A percentile compares a stretch with the other conserved stretches of the same genome.
phyloP scores from a whole-genome alignment of 768 basidiomycete species.

The Coprinellus micaceus region DNA sequence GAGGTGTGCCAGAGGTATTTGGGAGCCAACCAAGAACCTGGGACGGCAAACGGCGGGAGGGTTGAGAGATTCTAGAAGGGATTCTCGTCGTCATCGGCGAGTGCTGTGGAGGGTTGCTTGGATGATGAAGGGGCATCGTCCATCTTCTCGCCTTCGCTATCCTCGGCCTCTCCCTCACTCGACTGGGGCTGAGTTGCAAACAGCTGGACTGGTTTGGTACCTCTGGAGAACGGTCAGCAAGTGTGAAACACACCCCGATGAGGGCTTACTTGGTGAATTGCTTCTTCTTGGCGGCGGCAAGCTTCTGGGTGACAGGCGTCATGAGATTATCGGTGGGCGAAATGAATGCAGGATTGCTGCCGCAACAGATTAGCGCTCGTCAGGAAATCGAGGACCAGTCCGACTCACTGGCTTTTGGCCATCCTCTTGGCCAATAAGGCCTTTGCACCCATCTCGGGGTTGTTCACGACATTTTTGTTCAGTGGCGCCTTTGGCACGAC shows the following conservation, averaged over 20 bases:
- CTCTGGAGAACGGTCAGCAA: conserved; percentile 33
- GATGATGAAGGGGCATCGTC: conserved; percentile 9
- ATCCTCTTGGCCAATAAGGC: conserved; percentile 92
- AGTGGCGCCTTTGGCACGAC: conserved; percentile 78
- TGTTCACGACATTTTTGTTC: conserved; percentile 58
- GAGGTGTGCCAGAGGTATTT: not conserved
- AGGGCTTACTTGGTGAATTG: conserved; percentile 82
- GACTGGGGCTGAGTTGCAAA: conserved; percentile 38
- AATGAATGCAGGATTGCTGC: conserved; percentile 83
- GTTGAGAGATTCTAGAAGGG: conserved; percentile 50
- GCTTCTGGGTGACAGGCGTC: conserved; percentile 90
- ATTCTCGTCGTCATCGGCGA: conserved; percentile 60
- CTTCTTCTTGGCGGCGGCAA: conserved; percentile 88
- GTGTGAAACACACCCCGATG: conserved; percentile 2
- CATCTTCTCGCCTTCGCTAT: conserved; percentile 38
- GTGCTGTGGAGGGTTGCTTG: conserved; percentile 13
- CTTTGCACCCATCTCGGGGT: conserved; percentile 79
- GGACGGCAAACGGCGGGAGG: conserved; percentile 4
- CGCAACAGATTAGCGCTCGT: conserved; percentile 6
- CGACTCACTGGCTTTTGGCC: conserved; percentile 77
- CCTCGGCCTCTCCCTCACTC: conserved; percentile 35
- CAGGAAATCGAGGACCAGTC: not conserved
- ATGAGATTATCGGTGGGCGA: conserved; percentile 96
- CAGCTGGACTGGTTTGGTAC: conserved; percentile 58
- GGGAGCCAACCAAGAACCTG: conserved; percentile 7